These are phyloP conservation scores for Phanerochaete sordida DNA, from an alignment of 768 basidiomycete genomes.

Conservation along the genomic window DNA sequence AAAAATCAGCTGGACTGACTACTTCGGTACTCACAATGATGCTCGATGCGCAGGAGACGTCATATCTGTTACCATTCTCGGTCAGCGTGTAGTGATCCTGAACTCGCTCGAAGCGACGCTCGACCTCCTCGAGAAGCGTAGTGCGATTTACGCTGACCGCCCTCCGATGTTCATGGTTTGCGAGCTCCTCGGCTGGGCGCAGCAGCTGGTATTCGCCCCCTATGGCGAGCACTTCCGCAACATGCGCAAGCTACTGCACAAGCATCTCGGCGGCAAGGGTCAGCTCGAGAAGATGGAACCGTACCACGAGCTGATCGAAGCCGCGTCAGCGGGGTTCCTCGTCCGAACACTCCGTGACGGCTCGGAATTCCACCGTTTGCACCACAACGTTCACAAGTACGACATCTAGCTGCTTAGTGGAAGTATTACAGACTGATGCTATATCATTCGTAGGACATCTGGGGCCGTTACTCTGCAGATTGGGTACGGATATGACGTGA, in stretches of 20 bases:
- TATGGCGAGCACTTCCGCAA: slow-evolving; percentile 38
- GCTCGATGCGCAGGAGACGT: slow-evolving; percentile 14
- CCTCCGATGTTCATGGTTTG: slow-evolving; percentile 18
- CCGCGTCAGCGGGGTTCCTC: slow-evolving; percentile 41
- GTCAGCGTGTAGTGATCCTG: slow-evolving; percentile 26
- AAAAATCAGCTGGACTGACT: no score
- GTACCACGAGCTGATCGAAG: slow-evolving; percentile 35
- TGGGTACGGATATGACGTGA: slow-evolving; percentile 25
- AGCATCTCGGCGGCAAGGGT: slow-evolving; percentile 36
- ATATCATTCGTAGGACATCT: slow-evolving; percentile 17
- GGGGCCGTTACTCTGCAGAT: slow-evolving; percentile 25
- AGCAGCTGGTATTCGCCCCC: slow-evolving; percentile 32
- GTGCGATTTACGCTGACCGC: slow-evolving; percentile 23
- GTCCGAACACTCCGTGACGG: slow-evolving; percentile 34
- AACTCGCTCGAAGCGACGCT: slow-evolving; percentile 22
- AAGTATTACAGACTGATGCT: not conserved
- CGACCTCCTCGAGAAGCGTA: slow-evolving; percentile 28
- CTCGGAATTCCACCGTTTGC: slow-evolving; percentile 33
- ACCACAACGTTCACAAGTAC: slow-evolving; percentile 40
- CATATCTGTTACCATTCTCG: slow-evolving; percentile 25
- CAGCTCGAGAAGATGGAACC: slow-evolving; percentile 27
- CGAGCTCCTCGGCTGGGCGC: slow-evolving; percentile 23
- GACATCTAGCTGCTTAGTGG: slow-evolving; percentile 1
- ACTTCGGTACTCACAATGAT: not conserved
- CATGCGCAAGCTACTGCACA: slow-evolving; percentile 38